Conservation (phyloP, 306 rosid genomes). For the Trifolium pratense region DNA sequence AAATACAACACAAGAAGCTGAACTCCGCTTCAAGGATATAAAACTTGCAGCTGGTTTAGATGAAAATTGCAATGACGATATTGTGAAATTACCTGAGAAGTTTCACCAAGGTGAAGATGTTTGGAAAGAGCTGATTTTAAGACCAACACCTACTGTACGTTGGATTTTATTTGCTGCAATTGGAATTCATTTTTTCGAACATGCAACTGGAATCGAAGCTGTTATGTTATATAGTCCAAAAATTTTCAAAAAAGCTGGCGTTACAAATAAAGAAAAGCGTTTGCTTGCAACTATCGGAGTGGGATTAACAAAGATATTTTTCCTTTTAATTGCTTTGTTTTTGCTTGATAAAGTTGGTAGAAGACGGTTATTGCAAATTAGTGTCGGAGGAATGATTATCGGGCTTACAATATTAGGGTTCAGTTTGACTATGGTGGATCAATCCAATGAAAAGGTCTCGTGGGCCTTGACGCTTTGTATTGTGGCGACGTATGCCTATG, state of each 20-base stretch:
- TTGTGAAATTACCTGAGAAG: neutral
- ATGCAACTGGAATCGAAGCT: constrained; percentile 83
- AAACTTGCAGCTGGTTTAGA: constrained; percentile 63
- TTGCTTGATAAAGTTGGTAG: constrained; percentile 72
- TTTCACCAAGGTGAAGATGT: constrained; percentile 49
- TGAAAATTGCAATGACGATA: constrained; percentile 41
- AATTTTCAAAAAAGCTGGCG: constrained; percentile 76
- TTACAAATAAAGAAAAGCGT: constrained; percentile 59
- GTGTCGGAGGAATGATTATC: constrained; percentile 59
- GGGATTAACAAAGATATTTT: constrained; percentile 59
- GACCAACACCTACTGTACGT: constrained; percentile 65
- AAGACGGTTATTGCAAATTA: constrained; percentile 54
- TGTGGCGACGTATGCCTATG: constrained; percentile 50
- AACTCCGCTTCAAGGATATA: constrained; percentile 60
- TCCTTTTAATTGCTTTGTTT: constrained; percentile 55
- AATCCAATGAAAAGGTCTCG: constrained; percentile 29
- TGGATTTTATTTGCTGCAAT: constrained; percentile 67
- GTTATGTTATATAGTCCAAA: constrained; percentile 80
- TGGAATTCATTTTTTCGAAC: constrained; percentile 83
- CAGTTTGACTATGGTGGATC: constrained; percentile 62
- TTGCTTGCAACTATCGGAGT: constrained; percentile 73
- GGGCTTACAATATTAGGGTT: constrained; percentile 55
- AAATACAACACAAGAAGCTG: constrained; percentile 60
- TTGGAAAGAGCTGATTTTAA: constrained; percentile 67
- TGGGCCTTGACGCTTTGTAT: constrained; percentile 74